These are phyloP conservation scores for Aspergillus ochraceoroseus DNA, from an alignment of 2,329 filamentous ascomycete genomes.

Conservation along the genomic window DNA sequence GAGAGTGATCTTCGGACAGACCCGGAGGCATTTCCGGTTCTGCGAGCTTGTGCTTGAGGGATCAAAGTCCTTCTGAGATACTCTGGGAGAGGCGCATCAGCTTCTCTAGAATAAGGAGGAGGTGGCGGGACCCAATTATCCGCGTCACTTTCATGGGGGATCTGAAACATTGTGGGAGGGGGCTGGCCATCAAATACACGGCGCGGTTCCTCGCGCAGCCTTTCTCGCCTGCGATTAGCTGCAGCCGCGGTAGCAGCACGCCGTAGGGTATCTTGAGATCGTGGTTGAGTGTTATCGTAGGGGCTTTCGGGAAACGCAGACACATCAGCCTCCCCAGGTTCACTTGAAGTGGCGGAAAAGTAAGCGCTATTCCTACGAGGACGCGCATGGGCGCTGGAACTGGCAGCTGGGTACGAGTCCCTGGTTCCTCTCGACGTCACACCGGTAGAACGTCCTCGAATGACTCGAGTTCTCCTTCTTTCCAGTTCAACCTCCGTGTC, in stretches of 20 bases:
- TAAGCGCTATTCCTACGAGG: conserved; percentile 28
- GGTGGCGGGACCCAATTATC: conserved; percentile 86
- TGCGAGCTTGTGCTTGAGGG: conserved; percentile 23
- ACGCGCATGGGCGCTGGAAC: conserved; percentile 16
- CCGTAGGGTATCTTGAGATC: conserved; percentile 64
- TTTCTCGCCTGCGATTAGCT: conserved; percentile 63
- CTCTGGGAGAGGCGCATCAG: conserved; percentile 38
- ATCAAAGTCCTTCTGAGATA: conserved; percentile 34
- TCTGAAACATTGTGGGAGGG: conserved; percentile 44
- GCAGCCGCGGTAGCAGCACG: conserved; percentile 71
- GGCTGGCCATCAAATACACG: conserved; percentile 42
- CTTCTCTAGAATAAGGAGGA: conserved; percentile 59
- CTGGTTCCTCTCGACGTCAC: conserved; percentile 21
- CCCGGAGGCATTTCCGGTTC: conserved; percentile 12
- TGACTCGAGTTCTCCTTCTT: conserved; percentile 65
- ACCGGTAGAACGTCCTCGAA: conserved; percentile 48
- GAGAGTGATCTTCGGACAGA: conserved; percentile 25
- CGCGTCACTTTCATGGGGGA: conserved; percentile 80
- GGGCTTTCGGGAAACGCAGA: conserved; percentile 64
- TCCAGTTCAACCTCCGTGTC: conserved; percentile 76
- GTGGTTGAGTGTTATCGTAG: conserved; percentile 67
- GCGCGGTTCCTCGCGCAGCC: conserved; percentile 29
- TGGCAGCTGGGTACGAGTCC: conserved; percentile 25
- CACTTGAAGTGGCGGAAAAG: conserved; percentile 25
- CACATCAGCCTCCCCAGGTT: conserved; percentile 22